A percentile compares a stretch with the other conserved stretches of the same genome.
These are phyloP conservation scores for Buddleja alternifolia DNA, from an alignment of 257 asterid species.

Conservation along the genomic window DNA sequence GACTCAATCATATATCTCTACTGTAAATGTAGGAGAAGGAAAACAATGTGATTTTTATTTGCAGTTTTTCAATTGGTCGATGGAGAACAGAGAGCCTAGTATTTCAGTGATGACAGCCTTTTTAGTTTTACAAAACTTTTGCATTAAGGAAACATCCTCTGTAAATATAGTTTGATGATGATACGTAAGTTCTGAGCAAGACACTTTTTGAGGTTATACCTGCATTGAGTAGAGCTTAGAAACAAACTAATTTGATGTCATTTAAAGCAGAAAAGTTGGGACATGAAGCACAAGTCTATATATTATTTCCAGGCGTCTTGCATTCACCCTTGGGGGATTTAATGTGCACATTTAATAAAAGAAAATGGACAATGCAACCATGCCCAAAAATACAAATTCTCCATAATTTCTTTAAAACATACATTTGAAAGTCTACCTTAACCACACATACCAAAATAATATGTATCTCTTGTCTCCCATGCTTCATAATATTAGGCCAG, in stretches of 20 bases:
- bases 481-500: neutral
- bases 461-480: no score
- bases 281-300: conserved; percentile 19
- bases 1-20: conserved; percentile 19
- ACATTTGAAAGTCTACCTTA: neutral
- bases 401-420: neutral
- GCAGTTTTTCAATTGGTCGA: neutral
- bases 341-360: neutral
- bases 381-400: neutral
- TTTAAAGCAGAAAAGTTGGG: conserved; percentile 11
- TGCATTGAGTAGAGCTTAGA: neutral
- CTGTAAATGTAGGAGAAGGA: conserved; percentile 19
- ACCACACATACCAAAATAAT: no score
- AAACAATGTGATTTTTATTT: no score
- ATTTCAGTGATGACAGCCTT: conserved; percentile 5
- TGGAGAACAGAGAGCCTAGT: neutral
- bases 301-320: neutral
- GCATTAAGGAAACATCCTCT: neutral
- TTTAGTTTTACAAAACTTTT: neutral
- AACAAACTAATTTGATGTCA: neutral
- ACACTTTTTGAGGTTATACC: conserved; percentile 1
- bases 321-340: neutral
- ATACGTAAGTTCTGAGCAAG: conserved; percentile 11
- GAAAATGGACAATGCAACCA: neutral
- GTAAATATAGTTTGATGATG: conserved; percentile 1